Conservation (phyloP, 768 basidiomycete species). For the Lactarius sp. region DNA sequence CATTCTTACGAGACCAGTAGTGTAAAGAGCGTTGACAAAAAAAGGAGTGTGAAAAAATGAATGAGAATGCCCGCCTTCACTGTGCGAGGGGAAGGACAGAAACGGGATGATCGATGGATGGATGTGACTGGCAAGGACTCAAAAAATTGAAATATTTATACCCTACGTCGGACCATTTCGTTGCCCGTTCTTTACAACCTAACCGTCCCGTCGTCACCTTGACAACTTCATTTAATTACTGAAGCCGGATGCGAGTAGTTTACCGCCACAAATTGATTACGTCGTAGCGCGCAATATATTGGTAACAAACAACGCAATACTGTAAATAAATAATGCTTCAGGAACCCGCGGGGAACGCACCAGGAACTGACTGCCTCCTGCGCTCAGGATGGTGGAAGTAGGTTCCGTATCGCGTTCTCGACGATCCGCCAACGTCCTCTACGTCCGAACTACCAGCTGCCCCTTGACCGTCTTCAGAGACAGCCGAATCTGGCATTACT, state of each 20-base stretch:
- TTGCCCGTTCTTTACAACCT: no score
- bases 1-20: neutral
- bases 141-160: neutral
- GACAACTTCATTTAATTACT: neutral
- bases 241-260: neutral
- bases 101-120: neutral
- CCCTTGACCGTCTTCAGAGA: constrained; percentile 18
- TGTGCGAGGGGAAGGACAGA: neutral
- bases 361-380: constrained; percentile 52
- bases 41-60: constrained; percentile 14
- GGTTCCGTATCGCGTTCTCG: constrained; percentile 54
- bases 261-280: neutral
- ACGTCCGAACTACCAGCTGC: constrained; percentile 26
- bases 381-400: constrained; percentile 87
- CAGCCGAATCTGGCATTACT: constrained; percentile 40
- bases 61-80: neutral
- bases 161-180: no score
- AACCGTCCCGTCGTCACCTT: neutral
- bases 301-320: neutral
- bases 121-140: neutral
- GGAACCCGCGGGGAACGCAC: constrained; percentile 42
- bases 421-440: constrained; percentile 26
- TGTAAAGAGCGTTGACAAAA: neutral
- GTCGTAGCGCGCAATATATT: neutral
- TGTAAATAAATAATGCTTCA: neutral